phyloP scores from a whole-genome alignment of 352 stramenopile genomes.

The Peronosclerospora sorghi region DNA sequence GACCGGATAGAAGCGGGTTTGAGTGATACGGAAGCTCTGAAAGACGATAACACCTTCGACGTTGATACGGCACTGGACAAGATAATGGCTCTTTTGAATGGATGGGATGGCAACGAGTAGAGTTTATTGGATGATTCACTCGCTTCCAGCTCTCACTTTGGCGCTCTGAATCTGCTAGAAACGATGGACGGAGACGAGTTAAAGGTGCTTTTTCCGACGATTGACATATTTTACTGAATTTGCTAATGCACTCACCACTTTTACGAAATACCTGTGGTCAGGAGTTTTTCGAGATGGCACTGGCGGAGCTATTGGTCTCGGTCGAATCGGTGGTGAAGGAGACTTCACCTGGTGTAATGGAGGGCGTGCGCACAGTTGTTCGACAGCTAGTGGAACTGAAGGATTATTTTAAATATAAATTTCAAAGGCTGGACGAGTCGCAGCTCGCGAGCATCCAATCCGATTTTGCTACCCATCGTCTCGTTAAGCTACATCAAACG shows the following conservation, averaged over 20 bases:
- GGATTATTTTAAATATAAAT: slow-evolving; percentile 36
- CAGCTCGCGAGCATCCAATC: slow-evolving; percentile 27
- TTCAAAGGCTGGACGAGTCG: slow-evolving; percentile 38
- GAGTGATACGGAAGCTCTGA: background rate
- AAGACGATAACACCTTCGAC: too few species aligned
- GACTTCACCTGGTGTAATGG: slow-evolving; percentile 36
- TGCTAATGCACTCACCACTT: background rate
- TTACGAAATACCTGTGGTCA: slow-evolving; percentile 9
- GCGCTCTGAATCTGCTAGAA: slow-evolving; percentile 56
- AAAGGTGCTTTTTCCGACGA: slow-evolving; percentile 24
- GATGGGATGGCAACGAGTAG: slow-evolving; percentile 24
- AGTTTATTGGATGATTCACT: slow-evolving; percentile 6
- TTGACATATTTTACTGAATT: background rate
- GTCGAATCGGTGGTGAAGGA: slow-evolving; percentile 43
- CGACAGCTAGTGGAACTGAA: slow-evolving; percentile 39
- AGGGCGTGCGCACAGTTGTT: slow-evolving; percentile 32
- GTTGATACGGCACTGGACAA: slow-evolving; percentile 48
- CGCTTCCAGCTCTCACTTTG: slow-evolving; percentile 23
- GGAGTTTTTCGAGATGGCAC: slow-evolving; percentile 61
- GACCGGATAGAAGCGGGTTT: slow-evolving; percentile 38
- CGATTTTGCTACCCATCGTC: slow-evolving; percentile 48
- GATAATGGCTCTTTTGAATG: slow-evolving; percentile 23
- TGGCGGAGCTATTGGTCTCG: slow-evolving; percentile 50
- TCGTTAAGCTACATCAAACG: slow-evolving; percentile 54
- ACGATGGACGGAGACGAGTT: slow-evolving; percentile 62